Evolutionary conservation across 108 stramenopile species (phyloP).

Genomic region (Fragilaria crotonensis): DNA sequence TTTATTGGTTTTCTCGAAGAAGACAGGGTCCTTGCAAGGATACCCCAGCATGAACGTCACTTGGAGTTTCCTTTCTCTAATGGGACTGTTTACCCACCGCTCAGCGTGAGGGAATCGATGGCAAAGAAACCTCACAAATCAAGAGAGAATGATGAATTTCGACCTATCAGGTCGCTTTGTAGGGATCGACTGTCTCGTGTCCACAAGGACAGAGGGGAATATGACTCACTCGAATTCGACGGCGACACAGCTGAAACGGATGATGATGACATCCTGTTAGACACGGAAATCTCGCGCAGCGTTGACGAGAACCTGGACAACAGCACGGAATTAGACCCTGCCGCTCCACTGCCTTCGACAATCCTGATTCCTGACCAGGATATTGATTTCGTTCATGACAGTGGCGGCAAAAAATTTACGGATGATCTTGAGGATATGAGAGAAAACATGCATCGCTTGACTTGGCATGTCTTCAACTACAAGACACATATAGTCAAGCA

Average conservation of each 20-base stretch:
- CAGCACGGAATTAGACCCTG: neutral
- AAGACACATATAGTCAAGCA: slow-evolving; percentile 22
- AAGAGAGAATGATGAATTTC: neutral
- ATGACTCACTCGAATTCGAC: neutral
- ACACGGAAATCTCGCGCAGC: neutral
- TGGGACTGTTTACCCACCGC: slow-evolving; percentile 26
- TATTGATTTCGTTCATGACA: slow-evolving; percentile 1
- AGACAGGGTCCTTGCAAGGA: neutral
- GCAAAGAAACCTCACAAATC: neutral
- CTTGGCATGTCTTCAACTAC: slow-evolving; percentile 33
- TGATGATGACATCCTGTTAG: neutral
- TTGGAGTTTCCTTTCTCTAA: slow-evolving; percentile 32
- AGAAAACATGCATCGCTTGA: slow-evolving; percentile 34
- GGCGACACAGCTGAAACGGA: neutral
- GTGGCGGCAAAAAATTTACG: slow-evolving; percentile 1
- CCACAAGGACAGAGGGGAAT: neutral
- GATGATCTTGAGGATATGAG: slow-evolving; percentile 36
- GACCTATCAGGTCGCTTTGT: too few species aligned
- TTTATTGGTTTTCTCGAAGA: slow-evolving; percentile 17
- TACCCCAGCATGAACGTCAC: slow-evolving; percentile 8
- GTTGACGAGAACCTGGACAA: neutral
- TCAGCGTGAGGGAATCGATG: slow-evolving; percentile 25
- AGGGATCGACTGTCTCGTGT: neutral
- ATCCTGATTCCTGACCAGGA: neutral
- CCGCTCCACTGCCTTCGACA: neutral